A percentile compares a stretch with the other conserved stretches of the same genome.
Conservation (phyloP, 2,329 filamentous ascomycete species). For the Alternaria atra region DNA sequence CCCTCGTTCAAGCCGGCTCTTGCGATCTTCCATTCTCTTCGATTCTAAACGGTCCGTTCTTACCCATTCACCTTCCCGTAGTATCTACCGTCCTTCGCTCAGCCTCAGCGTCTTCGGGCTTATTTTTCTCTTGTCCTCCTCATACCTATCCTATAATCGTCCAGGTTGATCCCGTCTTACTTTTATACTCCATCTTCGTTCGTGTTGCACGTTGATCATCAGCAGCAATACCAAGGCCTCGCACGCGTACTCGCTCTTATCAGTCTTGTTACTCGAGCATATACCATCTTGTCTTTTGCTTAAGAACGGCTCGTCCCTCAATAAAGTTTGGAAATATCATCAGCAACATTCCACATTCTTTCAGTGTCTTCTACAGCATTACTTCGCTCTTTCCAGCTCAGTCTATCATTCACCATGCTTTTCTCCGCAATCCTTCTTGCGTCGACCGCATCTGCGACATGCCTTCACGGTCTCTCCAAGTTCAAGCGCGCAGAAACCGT, state of each 20-base stretch:
- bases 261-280: background rate
- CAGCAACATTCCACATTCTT: background rate
- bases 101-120: conserved; percentile 17
- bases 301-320: background rate
- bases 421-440: conserved; percentile 43
- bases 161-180: conserved; percentile 25
- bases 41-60: conserved; percentile 1
- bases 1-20: background rate
- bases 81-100: conserved; percentile 16
- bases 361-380: background rate
- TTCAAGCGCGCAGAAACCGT: conserved; percentile 42
- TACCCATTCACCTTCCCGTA: background rate
- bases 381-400: background rate
- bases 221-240: conserved; percentile 1
- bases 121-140: conserved; percentile 9
- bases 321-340: background rate
- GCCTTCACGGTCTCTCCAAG: conserved; percentile 55
- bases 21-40: conserved; percentile 8
- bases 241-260: conserved; percentile 1
- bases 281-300: conserved; percentile 5
- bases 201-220: conserved; percentile 26
- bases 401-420: conserved; percentile 38
- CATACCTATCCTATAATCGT: conserved; percentile 15
- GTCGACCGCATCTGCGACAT: conserved; percentile 51
- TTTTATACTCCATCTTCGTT: conserved; percentile 10